Evolutionary conservation across 2,329 filamentous ascomycete genomes (phyloP), one percentile per base, ranked within the genome.

Genomic region (Mariannaea sp.): DNA sequence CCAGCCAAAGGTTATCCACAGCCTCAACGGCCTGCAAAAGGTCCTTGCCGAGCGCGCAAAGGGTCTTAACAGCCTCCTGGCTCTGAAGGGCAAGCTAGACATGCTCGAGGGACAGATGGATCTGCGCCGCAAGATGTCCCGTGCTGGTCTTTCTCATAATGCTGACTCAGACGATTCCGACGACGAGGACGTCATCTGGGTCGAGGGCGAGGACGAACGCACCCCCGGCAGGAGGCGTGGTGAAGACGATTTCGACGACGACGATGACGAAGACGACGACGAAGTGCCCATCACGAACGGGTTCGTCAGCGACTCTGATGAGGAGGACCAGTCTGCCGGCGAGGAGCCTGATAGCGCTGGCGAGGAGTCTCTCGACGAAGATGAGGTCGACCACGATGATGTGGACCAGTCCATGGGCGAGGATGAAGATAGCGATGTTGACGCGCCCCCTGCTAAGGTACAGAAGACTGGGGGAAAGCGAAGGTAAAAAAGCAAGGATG

Each of bases 81-180:
- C 92, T 16, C 81, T 99, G 55, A 97, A 97, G 77, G 94, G 94
- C 19, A 96, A 97, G 73, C 80, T 99, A 26, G 93, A 97, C 69
- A 90, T 99, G 84, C 80, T 97, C 42, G 89, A 94, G 66, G 87
- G 90, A 6, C 94, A 99, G 74, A 87, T 97, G 71, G 85, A 90
- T 65, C 76, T 96, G 64, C 81, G 94, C 43, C 85, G 84, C 50
- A 83, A 81, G 56, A 84, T 92, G 73, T 84, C 88, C 65, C 80
- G 73, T 58, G 70, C 60, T 6, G 67, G 59, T 20, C 65, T 57
- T 12, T 53, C 56, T 14, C 76, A 77, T 40, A 75, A 78, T 14
- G 77, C 79, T 2, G 79, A 80, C 7, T 61, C 57, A 2, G 63
- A 80, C n/a, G 79, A 75, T 7, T 76, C 77, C 3, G 75, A 83